Evolutionary conservation across 441 rosid genomes (phyloP).

Genomic region (Hura crepitans): DNA sequence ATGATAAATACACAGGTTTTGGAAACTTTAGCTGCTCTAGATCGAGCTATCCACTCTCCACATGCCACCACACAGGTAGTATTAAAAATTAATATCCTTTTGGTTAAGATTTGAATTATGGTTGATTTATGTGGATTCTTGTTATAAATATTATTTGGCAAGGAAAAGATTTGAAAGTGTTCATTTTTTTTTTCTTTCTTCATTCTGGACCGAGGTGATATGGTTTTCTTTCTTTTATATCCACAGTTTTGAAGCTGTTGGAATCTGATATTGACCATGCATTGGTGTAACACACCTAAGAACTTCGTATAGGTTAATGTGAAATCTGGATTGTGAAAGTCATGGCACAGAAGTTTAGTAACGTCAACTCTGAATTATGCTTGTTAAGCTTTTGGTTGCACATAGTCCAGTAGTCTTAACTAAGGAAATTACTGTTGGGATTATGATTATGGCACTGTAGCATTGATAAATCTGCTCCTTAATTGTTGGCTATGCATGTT

Average conservation of each 20-base stretch:
- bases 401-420: neutral
- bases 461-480: neutral
- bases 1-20: slow-evolving; percentile 54
- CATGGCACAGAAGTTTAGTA: neutral
- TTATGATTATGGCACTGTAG: neutral
- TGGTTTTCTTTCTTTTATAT: neutral
- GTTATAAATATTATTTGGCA: neutral
- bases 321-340: neutral
- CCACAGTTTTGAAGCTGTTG: neutral
- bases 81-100: slow-evolving; percentile 5
- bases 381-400: neutral
- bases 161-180: neutral
- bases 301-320: neutral
- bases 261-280: neutral
- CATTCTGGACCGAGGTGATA: too few species aligned
- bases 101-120: slow-evolving; percentile 8
- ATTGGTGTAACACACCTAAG: neutral
- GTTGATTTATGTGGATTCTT: neutral
- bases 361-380: neutral
- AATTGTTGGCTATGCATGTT: neutral
- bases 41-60: slow-evolving; percentile 93
- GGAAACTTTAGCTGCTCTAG: slow-evolving; percentile 94
- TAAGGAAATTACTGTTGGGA: too few species aligned
- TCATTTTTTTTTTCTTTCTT: neutral
- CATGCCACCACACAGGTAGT: slow-evolving; percentile 94